Evolutionary conservation across 2,329 filamentous ascomycete genomes (phyloP).

Genomic region (Ophiostoma tasmaniense): DNA sequence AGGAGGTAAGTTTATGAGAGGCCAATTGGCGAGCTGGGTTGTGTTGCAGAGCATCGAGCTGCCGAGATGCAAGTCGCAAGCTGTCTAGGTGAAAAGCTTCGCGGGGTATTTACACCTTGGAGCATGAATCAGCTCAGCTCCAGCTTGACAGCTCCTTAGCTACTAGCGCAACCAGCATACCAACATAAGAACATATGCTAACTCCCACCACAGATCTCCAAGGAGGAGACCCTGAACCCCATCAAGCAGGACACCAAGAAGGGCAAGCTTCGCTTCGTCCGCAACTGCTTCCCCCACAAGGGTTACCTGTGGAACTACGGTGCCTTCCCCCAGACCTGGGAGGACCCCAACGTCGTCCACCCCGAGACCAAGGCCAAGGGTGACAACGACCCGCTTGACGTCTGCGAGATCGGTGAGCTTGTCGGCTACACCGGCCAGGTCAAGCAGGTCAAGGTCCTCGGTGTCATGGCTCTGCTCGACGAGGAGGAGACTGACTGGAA

Average conservation of each 20-base stretch:
- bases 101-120: background rate
- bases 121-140: background rate
- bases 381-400: constrained; percentile 97
- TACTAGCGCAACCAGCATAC: background rate
- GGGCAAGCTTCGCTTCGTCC: constrained; percentile 97
- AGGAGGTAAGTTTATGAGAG: constrained; percentile 65
- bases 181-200: constrained; percentile 1
- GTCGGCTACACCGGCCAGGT: constrained; percentile 93
- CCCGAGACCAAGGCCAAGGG: constrained; percentile 99
- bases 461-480: constrained; percentile 97
- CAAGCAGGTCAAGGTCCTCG: constrained; percentile 99
- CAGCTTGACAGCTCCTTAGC: background rate
- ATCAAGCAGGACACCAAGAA: constrained; percentile 99
- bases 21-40: background rate
- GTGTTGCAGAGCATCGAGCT: background rate
- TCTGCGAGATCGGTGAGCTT: constrained; percentile 98
- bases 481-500: constrained; percentile 99
- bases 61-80: too few relatives aligned
- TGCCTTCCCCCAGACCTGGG: constrained; percentile 99
- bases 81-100: too few relatives aligned
- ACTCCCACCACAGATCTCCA: constrained; percentile 71
- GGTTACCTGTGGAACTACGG: constrained; percentile 99
- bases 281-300: constrained; percentile 99
- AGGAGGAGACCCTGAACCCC: constrained; percentile 95
- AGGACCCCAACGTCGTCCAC: constrained; percentile 92